Base-by-base conservation (phyloP, 208 protist genomes). In the Porcisia deanei region DNA sequence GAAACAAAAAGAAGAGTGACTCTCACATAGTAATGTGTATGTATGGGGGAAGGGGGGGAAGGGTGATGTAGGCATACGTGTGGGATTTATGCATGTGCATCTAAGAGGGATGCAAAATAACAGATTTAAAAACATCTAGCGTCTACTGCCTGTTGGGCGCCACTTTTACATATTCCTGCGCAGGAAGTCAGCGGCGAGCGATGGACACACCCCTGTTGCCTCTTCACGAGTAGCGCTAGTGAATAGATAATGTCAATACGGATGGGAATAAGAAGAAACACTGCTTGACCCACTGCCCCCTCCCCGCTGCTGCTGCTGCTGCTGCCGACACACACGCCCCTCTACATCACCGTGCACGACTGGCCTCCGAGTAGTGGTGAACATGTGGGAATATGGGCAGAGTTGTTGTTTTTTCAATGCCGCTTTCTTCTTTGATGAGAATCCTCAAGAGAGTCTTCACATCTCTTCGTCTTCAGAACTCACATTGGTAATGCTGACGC, bases 381-480 rank as follows among this genome's bases (percentile, higher is more conserved):
- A 52, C 63, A 22, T 67, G 37, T 20, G 0, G 22, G 41, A 37
- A 67, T n/a, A 52, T 12, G 8, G 10, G 10, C 47, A 52, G 47
- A 52, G 47, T 5, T 52, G 47, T 5, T 5, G 45, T 5, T 5
- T 5, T 5, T 5, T 5, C 8, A 52, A 52, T 52, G 47, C 47
- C 5, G 8, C 5, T 52, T 14, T 52, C 5, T 52, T 52, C 5
- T 52, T 3, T 52, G 41, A 16, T 52, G 41, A 47, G 18, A 67
- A 25, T 67, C 18, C 67, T 39, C 30, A n/a, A 9, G 9, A 67
- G 41, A 67, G 63, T 67, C 9, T 16, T 63, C 59, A 49, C 70
- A 20, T 22, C 53, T 53, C 70, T 41, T 75, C 71, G 3, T 75
- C 59, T 37, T 52, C 71, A 22, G 71, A 68, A 41, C 71, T 75